Base-by-base conservation (phyloP, 2,329 filamentous ascomycete species). In the Daldinia sp. region DNA sequence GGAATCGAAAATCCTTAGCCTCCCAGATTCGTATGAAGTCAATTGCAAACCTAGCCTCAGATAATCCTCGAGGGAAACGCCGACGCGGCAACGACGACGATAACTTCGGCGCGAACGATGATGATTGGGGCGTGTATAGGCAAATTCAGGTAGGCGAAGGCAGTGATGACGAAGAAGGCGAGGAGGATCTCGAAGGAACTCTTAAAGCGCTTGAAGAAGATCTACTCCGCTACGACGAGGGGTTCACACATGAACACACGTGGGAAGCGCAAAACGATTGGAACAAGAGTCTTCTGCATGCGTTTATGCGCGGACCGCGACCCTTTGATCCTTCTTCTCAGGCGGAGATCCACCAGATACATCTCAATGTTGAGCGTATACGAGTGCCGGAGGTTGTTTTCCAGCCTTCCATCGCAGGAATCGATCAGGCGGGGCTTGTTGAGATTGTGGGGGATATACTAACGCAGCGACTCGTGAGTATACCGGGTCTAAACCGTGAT, bases 21-120 rank as follows among this genome's bases (percentile, higher is more conserved):
- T 95, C 91, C 59, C 94, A 98, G 77, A 96, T 96, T 79, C 91
- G 95, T 66, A 99, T 99, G 95, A 98, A 98, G 80, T 94, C 90
- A 51, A 93, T 99, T 61, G 95, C 95, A 62, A 97, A 97, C 73
- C 88, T 99, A 1, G 95, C 95, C 2, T 94, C 94, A 0, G 95
- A 99, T 76, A 89, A 87, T 4, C 93, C 94, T 0, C 82, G 84
- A 67, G 93, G 94, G 76, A 96, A 97, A 77, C 87, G 94, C 58
- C 84, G 93, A 11, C 88, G 94, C 15, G 93, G 93, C 6, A 92
- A 90, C 3, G 94, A 98, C 74, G 95, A 99, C 72, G 95, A 99
- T 75, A 93, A 92, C 63, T 99, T 99, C 74, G 95, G 95, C 58
- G 94, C 94, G 50, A 94, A 99, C 76, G 95, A 99, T 73, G 94